These are phyloP conservation scores for Pseudonitzschia multiseries DNA, from an alignment of 108 stramenopile genomes.

Conservation along the genomic window DNA sequence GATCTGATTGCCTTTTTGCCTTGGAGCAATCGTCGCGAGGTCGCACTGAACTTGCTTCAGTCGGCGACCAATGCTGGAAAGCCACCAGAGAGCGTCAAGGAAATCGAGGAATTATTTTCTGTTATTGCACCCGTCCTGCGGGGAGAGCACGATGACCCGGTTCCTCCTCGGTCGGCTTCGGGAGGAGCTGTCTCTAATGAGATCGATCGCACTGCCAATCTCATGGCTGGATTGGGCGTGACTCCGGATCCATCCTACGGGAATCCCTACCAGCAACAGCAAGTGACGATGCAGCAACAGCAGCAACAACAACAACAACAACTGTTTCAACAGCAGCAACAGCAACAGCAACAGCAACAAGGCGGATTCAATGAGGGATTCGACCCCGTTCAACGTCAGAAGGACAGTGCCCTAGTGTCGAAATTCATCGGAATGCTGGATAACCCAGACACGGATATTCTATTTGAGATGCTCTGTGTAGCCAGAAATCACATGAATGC, in stretches of 20 bases:
- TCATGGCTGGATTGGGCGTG: conserved; percentile 75
- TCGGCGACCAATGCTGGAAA: conserved; percentile 55
- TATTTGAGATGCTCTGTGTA: conserved; percentile 76
- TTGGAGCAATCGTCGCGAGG: conserved; percentile 83
- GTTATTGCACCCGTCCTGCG: conserved; percentile 89
- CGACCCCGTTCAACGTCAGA: conserved; percentile 27
- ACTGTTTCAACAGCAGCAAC: neutral
- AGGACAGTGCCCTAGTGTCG: conserved; percentile 84
- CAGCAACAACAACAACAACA: neutral
- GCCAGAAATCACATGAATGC: conserved; percentile 67
- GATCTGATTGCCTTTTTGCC: conserved; percentile 87
- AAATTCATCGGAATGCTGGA: conserved; percentile 87
- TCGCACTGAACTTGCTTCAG: conserved; percentile 74
- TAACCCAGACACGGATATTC: conserved; percentile 82
- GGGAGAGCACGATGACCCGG: conserved; percentile 49
- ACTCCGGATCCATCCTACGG: conserved; percentile 13
- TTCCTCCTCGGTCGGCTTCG: neutral
- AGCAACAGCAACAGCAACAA: neutral
- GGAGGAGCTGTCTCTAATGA: conserved; percentile 10
- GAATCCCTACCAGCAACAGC: neutral
- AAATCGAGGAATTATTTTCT: conserved; percentile 81
- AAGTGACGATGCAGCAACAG: neutral
- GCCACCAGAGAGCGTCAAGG: conserved; percentile 48
- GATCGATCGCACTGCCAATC: conserved; percentile 55
- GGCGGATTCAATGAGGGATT: conserved; percentile 22